Conservation (phyloP, 2,329 filamentous ascomycete genomes). For the Ceratocystis harringtonii region DNA sequence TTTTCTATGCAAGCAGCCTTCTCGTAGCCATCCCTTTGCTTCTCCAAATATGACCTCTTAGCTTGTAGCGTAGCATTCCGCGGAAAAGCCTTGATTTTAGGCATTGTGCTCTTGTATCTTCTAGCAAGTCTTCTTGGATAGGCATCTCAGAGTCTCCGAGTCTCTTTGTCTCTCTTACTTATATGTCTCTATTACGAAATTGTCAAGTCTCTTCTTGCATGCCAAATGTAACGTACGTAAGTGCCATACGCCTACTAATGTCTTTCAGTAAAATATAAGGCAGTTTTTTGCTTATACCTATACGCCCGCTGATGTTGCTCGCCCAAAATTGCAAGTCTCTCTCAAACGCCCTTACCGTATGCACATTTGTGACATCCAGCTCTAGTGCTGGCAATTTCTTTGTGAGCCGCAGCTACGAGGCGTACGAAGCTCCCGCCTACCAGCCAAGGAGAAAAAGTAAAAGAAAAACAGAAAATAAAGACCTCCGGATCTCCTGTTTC, state of each 20-base stretch:
- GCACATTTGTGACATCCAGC: neutral
- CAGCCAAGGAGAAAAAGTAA: neutral
- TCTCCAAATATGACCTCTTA: no score
- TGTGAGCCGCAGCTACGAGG: neutral
- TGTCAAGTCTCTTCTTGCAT: neutral
- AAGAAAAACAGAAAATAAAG: neutral
- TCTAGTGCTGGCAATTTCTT: neutral
- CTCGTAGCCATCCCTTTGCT: no score
- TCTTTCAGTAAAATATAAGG: neutral
- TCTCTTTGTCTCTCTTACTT: neutral
- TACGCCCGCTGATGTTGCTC: neutral
- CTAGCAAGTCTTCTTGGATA: neutral
- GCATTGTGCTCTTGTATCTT: no score
- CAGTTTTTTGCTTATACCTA: neutral
- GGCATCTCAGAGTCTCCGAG: neutral
- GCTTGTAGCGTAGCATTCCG: no score
- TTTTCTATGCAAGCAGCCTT: neutral
- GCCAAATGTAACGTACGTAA: neutral
- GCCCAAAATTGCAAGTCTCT: neutral
- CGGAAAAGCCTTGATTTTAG: no score
- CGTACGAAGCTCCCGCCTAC: neutral
- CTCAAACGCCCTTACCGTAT: neutral
- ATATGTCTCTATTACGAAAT: neutral
- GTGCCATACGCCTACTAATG: neutral
- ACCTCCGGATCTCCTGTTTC: neutral